Percentiles rank a stretch among this genome's conserved stretches.
These are phyloP conservation scores for Speleostelium caveatum DNA, from an alignment of 78 protist genomes.

Conservation along the genomic window DNA sequence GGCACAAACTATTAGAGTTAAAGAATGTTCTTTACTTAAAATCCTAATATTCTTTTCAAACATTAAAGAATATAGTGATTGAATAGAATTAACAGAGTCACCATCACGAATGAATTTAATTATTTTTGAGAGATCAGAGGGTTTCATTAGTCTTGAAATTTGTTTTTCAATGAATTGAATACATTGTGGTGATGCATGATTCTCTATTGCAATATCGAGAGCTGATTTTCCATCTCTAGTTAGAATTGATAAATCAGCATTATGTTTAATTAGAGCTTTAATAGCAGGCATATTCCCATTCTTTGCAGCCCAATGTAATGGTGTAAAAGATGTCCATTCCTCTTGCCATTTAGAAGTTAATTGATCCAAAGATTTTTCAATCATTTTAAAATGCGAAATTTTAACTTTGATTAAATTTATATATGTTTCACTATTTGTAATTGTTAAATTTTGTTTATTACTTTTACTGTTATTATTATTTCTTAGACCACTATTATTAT, in stretches of 20 bases:
- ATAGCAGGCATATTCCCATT: constrained; percentile 9
- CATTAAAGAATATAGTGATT: neutral
- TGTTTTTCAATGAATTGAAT: constrained; percentile 21
- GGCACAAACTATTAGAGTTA: neutral
- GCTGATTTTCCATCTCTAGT: neutral
- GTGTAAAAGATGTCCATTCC: constrained; percentile 32
- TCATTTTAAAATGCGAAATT: constrained; percentile 38
- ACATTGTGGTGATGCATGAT: constrained; percentile 9
- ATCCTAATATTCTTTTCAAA: neutral
- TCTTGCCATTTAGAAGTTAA: neutral
- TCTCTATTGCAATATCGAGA: constrained; percentile 20
- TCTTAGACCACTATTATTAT: neutral
- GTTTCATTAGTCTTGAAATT: neutral
- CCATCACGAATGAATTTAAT: neutral
- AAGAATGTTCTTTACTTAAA: neutral
- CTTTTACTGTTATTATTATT: neutral
- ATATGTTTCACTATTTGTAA: too few relatives aligned
- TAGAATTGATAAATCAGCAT: neutral
- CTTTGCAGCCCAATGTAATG: constrained; percentile 34
- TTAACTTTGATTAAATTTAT: neutral
- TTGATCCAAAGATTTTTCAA: constrained; percentile 38
- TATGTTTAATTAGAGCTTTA: constrained; percentile 15
- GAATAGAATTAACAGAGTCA: neutral
- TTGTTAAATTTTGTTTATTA: too few relatives aligned
- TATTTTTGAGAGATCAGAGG: neutral